Conservation (phyloP, 2,329 filamentous ascomycete genomes). For the Ceratocystiopsis brevicomis region DNA sequence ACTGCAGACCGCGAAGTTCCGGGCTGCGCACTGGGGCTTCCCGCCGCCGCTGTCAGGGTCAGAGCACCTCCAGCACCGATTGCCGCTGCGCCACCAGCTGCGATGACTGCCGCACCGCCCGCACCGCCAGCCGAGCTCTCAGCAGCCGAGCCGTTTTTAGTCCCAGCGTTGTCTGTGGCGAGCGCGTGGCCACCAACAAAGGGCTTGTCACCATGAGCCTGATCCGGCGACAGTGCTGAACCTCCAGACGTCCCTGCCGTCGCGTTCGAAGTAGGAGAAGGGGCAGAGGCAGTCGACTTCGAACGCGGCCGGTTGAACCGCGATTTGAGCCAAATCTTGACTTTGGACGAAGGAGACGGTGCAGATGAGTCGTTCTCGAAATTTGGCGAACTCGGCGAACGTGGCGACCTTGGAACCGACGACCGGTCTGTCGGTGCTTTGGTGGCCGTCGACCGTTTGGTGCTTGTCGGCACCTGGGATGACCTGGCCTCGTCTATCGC, state of each 20-base stretch:
- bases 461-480: too few species aligned
- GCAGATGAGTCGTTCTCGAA: slow-evolving; percentile 7
- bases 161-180: slow-evolving; percentile 7
- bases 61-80: too few species aligned
- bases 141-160: neutral
- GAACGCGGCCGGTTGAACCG: slow-evolving; percentile 18
- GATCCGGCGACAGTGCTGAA: neutral
- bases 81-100: too few species aligned
- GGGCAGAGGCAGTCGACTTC: slow-evolving; percentile 10
- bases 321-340: slow-evolving; percentile 25
- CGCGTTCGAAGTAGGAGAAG: neutral
- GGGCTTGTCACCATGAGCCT: slow-evolving; percentile 3
- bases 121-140: too few species aligned
- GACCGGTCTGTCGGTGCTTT: neutral
- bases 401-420: slow-evolving; percentile 1
- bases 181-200: slow-evolving; percentile 26
- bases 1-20: too few species aligned
- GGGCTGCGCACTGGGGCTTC: too few species aligned
- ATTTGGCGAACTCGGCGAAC: slow-evolving; percentile 7
- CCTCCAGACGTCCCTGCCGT: neutral
- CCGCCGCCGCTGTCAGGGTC: too few species aligned
- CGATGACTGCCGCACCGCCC: too few species aligned
- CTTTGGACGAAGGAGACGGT: slow-evolving; percentile 12
- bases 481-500: too few species aligned
- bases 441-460: neutral